phyloP scores from a whole-genome alignment of 495 filamentous ascomycete genomes.

The Neurospora sp. region DNA sequence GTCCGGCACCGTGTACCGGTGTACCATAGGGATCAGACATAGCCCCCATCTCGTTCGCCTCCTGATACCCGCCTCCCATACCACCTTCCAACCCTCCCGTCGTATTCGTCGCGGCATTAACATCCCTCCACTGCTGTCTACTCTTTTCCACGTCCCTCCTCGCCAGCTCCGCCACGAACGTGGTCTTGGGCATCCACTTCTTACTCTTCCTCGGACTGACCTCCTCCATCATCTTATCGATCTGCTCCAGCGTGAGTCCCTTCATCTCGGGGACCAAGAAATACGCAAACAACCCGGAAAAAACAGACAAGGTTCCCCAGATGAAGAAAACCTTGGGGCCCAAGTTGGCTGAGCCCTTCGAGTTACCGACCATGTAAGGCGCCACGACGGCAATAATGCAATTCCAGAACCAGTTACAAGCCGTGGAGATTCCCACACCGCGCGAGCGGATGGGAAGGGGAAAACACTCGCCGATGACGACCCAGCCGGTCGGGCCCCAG shows the following conservation, averaged over 20 bases:
- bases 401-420: conserved; percentile 86
- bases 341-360: conserved; percentile 57
- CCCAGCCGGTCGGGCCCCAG: conserved; percentile 73
- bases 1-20: not conserved
- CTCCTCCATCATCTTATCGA: conserved; percentile 83
- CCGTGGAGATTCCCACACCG: conserved; percentile 69
- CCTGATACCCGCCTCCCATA: not conserved
- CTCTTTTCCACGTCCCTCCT: not conserved
- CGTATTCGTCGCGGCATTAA: not conserved
- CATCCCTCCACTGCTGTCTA: not conserved
- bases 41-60: not conserved
- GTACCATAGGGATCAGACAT: not conserved
- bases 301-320: conserved; percentile 57
- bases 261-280: conserved; percentile 79
- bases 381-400: conserved; percentile 61
- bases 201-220: conserved; percentile 52
- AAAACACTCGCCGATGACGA: conserved; percentile 78
- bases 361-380: conserved; percentile 61
- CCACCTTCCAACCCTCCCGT: not conserved
- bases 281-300: conserved; percentile 59
- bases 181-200: conserved; percentile 59
- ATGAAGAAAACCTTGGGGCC: conserved; percentile 68
- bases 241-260: conserved; percentile 77
- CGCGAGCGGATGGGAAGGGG: conserved; percentile 73
- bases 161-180: conserved; percentile 46